phyloP scores from a whole-genome alignment of 495 filamentous ascomycete species.

The Penicillium roqueforti region DNA sequence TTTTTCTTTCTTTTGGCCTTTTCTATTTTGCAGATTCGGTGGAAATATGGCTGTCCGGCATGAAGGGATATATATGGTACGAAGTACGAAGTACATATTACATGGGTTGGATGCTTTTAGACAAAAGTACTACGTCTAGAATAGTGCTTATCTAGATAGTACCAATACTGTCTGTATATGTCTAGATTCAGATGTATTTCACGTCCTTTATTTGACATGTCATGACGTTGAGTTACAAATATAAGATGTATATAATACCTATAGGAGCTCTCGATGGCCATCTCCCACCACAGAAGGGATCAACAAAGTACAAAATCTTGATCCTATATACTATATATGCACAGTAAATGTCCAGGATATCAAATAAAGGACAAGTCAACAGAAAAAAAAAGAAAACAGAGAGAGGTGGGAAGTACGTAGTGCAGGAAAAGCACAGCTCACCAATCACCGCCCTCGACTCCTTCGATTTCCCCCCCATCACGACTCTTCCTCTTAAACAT shows the following conservation, averaged over 20 bases:
- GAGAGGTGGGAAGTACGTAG: slow-evolving; percentile 3
- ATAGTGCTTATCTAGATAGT: not conserved
- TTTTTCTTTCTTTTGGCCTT: too few relatives aligned
- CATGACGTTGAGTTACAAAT: not conserved
- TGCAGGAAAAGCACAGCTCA: slow-evolving; percentile 8
- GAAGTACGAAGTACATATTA: too few relatives aligned
- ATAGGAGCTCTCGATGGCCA: too few relatives aligned
- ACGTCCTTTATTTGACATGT: not conserved
- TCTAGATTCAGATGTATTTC: not conserved
- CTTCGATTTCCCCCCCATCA: slow-evolving; percentile 13
- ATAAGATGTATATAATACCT: too few relatives aligned
- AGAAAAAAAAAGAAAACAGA: not conserved
- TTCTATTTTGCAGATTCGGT: too few relatives aligned
- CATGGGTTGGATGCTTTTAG: too few relatives aligned
- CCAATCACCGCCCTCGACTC: slow-evolving; percentile 24
- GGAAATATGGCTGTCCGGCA: too few relatives aligned
- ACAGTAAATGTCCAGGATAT: not conserved
- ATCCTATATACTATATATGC: not conserved
- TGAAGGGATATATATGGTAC: too few relatives aligned
- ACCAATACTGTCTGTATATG: too few relatives aligned
- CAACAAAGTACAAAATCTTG: too few relatives aligned
- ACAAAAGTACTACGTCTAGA: not conserved
- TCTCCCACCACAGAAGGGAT: too few relatives aligned
- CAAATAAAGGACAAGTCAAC: too few relatives aligned
- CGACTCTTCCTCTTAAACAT: slow-evolving; percentile 7